Evolutionary conservation across 176 grass and related monocot species (phyloP).

Genomic region (Raddia guianensis): DNA sequence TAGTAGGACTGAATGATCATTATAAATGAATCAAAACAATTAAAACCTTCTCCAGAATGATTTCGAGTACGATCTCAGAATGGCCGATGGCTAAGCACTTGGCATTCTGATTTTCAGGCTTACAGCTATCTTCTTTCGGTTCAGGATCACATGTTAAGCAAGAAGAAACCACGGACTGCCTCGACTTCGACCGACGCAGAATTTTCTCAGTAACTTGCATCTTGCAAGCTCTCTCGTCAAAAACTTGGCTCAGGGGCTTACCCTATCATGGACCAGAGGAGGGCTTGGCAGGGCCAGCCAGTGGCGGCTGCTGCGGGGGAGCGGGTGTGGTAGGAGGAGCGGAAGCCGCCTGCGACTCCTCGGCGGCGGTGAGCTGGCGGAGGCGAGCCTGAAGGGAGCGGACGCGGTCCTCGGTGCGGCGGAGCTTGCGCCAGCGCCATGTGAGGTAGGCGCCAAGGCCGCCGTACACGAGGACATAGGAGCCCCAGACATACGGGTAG

Average conservation of each 20-base stretch:
- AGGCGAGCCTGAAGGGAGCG: conserved; percentile 73
- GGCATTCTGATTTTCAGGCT: not conserved
- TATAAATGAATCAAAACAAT: conserved; percentile 35
- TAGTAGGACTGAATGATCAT: conserved; percentile 33
- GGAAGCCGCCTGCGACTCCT: conserved; percentile 52
- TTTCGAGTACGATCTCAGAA: conserved; percentile 24
- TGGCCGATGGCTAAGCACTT: not conserved
- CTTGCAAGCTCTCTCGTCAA: conserved; percentile 15
- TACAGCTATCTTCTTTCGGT: conserved; percentile 17
- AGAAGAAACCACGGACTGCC: conserved; percentile 7
- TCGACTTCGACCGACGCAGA: not conserved
- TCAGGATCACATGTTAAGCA: conserved; percentile 33
- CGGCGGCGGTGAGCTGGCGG: conserved; percentile 63
- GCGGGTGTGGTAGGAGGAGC: not conserved
- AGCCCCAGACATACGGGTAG: conserved; percentile 94
- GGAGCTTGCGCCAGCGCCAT: conserved; percentile 85
- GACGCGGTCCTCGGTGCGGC: conserved; percentile 82
- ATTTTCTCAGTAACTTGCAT: conserved; percentile 14
- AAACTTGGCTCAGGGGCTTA: conserved; percentile 36
- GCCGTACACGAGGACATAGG: conserved; percentile 96
- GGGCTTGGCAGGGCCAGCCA: conserved; percentile 27
- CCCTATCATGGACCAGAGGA: conserved; percentile 18
- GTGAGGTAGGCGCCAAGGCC: conserved; percentile 70
- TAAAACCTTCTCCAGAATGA: conserved; percentile 18
- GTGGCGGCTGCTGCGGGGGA: conserved; percentile 7